Evolutionary conservation across 768 basidiomycete genomes (phyloP).

Genomic region (Lentinula sp.): DNA sequence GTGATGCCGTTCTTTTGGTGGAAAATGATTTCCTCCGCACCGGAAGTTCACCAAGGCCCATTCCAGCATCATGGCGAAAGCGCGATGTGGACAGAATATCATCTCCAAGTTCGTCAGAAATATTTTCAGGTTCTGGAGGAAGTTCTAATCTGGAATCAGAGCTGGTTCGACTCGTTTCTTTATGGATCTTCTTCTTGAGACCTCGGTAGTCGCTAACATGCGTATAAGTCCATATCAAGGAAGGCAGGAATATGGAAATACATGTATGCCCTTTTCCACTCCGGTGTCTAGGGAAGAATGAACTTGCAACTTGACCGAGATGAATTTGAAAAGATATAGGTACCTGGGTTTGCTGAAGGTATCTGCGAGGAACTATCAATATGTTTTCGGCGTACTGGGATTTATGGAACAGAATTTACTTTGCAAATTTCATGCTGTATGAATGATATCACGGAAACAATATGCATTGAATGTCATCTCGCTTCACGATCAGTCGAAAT

Average conservation of each 20-base stretch:
- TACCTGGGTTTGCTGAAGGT: constrained; percentile 68
- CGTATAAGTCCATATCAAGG: neutral
- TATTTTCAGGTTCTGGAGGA: neutral
- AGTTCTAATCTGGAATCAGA: constrained; percentile 14
- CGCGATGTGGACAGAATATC: neutral
- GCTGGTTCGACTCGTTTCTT: constrained; percentile 39
- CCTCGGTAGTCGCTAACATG: constrained; percentile 58
- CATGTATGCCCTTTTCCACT: constrained; percentile 74
- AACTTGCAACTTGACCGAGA: neutral
- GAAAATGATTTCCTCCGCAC: neutral
- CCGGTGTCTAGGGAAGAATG: constrained; percentile 45
- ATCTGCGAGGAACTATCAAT: constrained; percentile 29
- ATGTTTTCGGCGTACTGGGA: neutral
- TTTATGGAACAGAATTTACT: constrained; percentile 24
- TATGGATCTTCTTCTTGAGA: constrained; percentile 61
- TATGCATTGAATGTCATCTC: too few species aligned
- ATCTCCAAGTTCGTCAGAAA: constrained; percentile 7
- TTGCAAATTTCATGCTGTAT: constrained; percentile 53
- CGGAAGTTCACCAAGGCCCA: constrained; percentile 3
- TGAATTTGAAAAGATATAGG: neutral
- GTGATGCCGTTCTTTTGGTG: neutral
- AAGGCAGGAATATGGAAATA: constrained; percentile 12
- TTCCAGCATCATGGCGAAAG: neutral
- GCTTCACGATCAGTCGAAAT: too few species aligned
- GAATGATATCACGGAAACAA: neutral